Evolutionary conservation across 2,329 filamentous ascomycete genomes (phyloP), one percentile per base, ranked within the genome.

Genomic region (Basipetospora chlamydospora): DNA sequence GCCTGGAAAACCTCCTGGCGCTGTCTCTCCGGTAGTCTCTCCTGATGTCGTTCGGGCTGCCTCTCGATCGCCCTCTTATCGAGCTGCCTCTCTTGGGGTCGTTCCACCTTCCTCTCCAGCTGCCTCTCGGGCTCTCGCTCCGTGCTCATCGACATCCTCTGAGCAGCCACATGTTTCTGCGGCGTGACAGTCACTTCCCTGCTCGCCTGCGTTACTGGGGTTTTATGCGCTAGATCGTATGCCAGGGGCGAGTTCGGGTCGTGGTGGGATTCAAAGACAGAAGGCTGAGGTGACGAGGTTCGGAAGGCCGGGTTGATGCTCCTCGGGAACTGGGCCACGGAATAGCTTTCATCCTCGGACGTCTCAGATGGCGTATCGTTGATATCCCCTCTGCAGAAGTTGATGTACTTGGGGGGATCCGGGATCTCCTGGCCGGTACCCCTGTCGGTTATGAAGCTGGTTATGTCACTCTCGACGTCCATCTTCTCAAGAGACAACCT

Each of bases 361-460:
- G 71, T 66, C 43, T 90, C 84, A 2, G 88, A 95, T 46, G 77
- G 75, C 26, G 73, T 77, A 47, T 98, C 90, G 38, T 77, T 68
- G 31, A 79, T 60, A 53, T 94, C 87, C 12, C 88, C 90, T 9
- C 90, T 80, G 55, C 85, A 92, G 57, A 96, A 98, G 63, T 98
- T 95, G 73, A 98, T 95, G 56, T 95, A 98, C 56, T 86, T 95
- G 29, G 90, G 90, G 17, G 90, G 76, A 55, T 95, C 90, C 2
- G 90, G 92, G 32, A 98, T 98, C 55, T 98, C 92, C 56, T 96
- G 88, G 5, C 90, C 87, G 3, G 90, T 98, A 16, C 88, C 88
- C 44, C 63, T 73, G 33, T 93, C 86, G 43, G 70, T 80, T 59
- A 98, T 98, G 61, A 98, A 98, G 43, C 59, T 64, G 16, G 75